Base-by-base conservation (phyloP, 495 filamentous ascomycete genomes). In the Neurospora sp. region DNA sequence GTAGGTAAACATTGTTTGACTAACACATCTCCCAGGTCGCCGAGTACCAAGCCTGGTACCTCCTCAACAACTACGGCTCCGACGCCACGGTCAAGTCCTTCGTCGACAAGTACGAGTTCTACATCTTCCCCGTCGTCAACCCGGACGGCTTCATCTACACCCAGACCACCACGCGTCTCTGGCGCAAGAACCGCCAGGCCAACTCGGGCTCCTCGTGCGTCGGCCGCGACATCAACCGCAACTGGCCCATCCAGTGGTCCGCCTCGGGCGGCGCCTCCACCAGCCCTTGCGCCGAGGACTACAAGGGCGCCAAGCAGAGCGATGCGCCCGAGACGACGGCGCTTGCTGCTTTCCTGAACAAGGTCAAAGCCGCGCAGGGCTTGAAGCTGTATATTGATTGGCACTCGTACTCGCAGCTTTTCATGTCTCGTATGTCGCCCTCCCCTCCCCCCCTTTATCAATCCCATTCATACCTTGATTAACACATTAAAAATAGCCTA, bases 101-200 rank as follows among this genome's bases (percentile, higher is more conserved):
- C 70, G 75, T 89, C 44, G 83, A 89, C 81, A 88, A 85, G 44
- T 90, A 87, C 74, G 89, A 91, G 80, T 90, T 88, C 72, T 89
- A 89, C 81, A 84, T 90, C 75, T 79, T 90, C 70, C 89, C 89
- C 0, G 74, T 90, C 40, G 87, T 89, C 69, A 91, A 90, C 78
- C 88, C 88, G 2, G 88, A 90, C 76, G 89, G 86, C 71, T 91
- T 91, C 77, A 83, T 88, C 35, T 91, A 88, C 82, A 87, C 86
- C 0, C 89, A 91, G 73, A 86, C 85, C 20, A 86, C 70, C 27
- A 79, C 88, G 73, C 85, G 89, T 8, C 80, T 90, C 39, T 91
- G 89, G 89, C 85, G 89, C 75, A 91, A 91, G 79, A 91, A 90
- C 82, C 83, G 89, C 0, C 86, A 88, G 59, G 76, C 78, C 4